These are phyloP conservation scores for Isatis tinctoria DNA, from an alignment of 345 rosid genomes.

Conservation along the genomic window DNA sequence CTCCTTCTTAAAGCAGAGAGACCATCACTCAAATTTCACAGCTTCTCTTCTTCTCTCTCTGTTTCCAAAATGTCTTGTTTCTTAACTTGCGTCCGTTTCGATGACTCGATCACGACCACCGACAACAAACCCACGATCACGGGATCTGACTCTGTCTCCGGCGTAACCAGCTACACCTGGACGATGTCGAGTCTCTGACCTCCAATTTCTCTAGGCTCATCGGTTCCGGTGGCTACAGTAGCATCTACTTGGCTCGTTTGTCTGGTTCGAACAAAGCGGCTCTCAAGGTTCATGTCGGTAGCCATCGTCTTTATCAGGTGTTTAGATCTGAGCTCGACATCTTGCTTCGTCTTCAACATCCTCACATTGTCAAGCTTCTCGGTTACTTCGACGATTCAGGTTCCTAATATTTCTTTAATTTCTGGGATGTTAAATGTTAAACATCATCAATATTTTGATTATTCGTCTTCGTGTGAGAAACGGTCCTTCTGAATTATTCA, in stretches of 20 bases:
- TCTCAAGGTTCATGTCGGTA: constrained; percentile 56
- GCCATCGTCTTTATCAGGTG: constrained; percentile 57
- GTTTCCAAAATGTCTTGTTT: constrained; percentile 44
- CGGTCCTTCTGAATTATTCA: neutral
- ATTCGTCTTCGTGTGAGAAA: too few relatives aligned
- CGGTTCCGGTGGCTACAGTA: constrained; percentile 85
- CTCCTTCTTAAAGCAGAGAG: constrained; percentile 21
- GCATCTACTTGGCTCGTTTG: constrained; percentile 59
- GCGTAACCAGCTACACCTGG: constrained; percentile 42
- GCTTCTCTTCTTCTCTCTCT: neutral
- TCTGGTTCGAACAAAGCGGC: constrained; percentile 44
- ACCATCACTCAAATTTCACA: constrained; percentile 7
- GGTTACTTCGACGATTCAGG: constrained; percentile 75
- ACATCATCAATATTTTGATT: neutral
- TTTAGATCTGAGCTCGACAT: constrained; percentile 76
- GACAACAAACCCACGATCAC: neutral
- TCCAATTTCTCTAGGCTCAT: constrained; percentile 47
- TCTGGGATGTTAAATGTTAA: neutral
- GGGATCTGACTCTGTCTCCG: constrained; percentile 3
- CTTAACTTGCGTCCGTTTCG: constrained; percentile 31
- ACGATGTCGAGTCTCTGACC: constrained; percentile 47
- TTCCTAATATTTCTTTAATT: neutral
- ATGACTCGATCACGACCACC: neutral
- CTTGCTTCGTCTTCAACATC: constrained; percentile 60
- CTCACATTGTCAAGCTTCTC: constrained; percentile 65